Conservation (phyloP, 2,329 filamentous ascomycete genomes). For the Orbilia ellipsospora region DNA sequence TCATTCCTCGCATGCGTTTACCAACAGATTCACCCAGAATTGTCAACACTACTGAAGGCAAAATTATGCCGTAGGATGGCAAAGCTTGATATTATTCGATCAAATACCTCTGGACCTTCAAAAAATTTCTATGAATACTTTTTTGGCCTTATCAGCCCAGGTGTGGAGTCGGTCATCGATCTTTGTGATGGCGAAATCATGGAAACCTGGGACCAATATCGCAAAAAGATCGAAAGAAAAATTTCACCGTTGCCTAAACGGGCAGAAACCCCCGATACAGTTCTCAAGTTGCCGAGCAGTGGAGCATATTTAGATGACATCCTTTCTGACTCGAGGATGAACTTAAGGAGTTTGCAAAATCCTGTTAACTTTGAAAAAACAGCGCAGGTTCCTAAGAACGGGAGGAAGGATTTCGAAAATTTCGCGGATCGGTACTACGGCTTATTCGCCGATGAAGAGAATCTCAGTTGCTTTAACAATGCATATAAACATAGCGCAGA, state of each 20-base stretch:
- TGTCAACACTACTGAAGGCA: constrained; percentile 63
- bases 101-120: constrained; percentile 17
- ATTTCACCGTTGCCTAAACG: constrained; percentile 64
- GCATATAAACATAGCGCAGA: constrained; percentile 14
- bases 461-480: constrained; percentile 1
- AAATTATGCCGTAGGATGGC: constrained; percentile 71
- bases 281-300: constrained; percentile 64
- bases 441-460: constrained; percentile 37
- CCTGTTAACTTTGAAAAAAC: constrained; percentile 42
- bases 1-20: constrained; percentile 64
- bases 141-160: constrained; percentile 59
- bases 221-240: constrained; percentile 60
- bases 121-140: constrained; percentile 59
- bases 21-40: constrained; percentile 61
- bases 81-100: constrained; percentile 67
- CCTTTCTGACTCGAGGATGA: constrained; percentile 26
- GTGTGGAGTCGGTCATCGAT: constrained; percentile 60
- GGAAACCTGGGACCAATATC: constrained; percentile 63
- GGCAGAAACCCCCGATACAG: constrained; percentile 61
- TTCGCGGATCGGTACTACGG: constrained; percentile 52
- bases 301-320: constrained; percentile 59
- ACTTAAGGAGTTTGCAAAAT: constrained; percentile 53
- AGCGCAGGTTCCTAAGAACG: constrained; percentile 33
- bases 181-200: constrained; percentile 60
- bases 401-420: constrained; percentile 38